A percentile compares a stretch with the other conserved stretches of the same genome.
phyloP scores from a whole-genome alignment of 192 early-diverging fungal genomes.

The Haplosporangium gracile region DNA sequence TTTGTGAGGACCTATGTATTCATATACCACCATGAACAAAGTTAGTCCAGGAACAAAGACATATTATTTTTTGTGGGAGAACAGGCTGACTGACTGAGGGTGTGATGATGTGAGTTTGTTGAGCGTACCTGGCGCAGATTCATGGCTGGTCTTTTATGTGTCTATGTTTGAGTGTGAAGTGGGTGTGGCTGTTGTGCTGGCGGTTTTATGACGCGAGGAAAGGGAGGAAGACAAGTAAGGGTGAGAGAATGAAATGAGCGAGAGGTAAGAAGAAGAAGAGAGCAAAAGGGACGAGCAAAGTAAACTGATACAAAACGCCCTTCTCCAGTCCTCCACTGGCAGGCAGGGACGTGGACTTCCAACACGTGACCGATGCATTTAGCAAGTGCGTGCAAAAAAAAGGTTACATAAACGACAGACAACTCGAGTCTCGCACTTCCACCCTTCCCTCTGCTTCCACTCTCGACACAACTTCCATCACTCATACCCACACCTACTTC shows the following conservation, averaged over 20 bases:
- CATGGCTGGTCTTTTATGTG: constrained; percentile 12
- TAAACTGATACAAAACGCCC: not conserved
- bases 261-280: too few relatives aligned
- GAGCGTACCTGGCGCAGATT: constrained; percentile 40
- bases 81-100: not conserved
- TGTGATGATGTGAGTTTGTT: not conserved
- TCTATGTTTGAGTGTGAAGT: not conserved
- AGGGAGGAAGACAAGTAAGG: not conserved
- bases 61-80: not conserved
- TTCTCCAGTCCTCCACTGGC: not conserved
- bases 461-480: not conserved
- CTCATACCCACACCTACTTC: not conserved
- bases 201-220: not conserved
- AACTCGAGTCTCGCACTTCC: not conserved
- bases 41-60: not conserved
- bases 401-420: not conserved
- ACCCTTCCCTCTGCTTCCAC: not conserved
- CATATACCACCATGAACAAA: not conserved
- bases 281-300: not conserved
- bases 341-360: not conserved
- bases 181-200: not conserved
- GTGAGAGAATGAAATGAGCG: not conserved
- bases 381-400: not conserved
- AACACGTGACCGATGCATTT: constrained; percentile 3
- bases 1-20: constrained; percentile 44